phyloP scores from a whole-genome alignment of 305 asterid genomes.

The Salvia sclarea region DNA sequence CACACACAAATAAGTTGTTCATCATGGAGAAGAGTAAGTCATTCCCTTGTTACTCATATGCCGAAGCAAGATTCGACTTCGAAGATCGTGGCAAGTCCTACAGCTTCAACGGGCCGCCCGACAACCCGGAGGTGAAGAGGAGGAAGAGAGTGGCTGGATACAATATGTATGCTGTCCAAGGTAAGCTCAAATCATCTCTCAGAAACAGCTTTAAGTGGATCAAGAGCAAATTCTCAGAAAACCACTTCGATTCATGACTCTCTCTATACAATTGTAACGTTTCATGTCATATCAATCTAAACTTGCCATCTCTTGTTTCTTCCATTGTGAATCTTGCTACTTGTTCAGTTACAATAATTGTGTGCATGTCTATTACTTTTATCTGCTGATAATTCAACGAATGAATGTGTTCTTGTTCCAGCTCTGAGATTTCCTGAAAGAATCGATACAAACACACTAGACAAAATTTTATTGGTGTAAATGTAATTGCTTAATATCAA shows the following conservation, averaged over 20 bases:
- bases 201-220: slow-evolving; percentile 88
- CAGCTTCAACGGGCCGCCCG: slow-evolving; percentile 81
- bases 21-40: slow-evolving; percentile 78
- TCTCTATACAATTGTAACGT: neutral
- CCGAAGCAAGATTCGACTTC: slow-evolving; percentile 61
- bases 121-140: slow-evolving; percentile 67
- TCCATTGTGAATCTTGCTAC: slow-evolving; percentile 7
- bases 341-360: slow-evolving; percentile 6
- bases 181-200: slow-evolving; percentile 70
- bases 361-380: no score
- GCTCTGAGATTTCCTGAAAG: no score
- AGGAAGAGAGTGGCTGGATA: slow-evolving; percentile 74
- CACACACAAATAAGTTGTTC: no score
- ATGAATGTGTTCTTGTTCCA: slow-evolving; percentile 4
- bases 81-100: slow-evolving; percentile 69
- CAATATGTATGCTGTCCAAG: slow-evolving; percentile 76
- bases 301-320: slow-evolving; percentile 3
- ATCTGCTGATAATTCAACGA: neutral
- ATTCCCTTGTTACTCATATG: slow-evolving; percentile 70
- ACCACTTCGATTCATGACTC: slow-evolving; percentile 43
- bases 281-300: slow-evolving; percentile 9
- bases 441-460: no score
- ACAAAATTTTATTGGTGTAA: no score
- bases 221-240: slow-evolving; percentile 66
- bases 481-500: neutral